phyloP scores from a whole-genome alignment of 1,284 basidiomycete species.

The Sparassis latifolia region DNA sequence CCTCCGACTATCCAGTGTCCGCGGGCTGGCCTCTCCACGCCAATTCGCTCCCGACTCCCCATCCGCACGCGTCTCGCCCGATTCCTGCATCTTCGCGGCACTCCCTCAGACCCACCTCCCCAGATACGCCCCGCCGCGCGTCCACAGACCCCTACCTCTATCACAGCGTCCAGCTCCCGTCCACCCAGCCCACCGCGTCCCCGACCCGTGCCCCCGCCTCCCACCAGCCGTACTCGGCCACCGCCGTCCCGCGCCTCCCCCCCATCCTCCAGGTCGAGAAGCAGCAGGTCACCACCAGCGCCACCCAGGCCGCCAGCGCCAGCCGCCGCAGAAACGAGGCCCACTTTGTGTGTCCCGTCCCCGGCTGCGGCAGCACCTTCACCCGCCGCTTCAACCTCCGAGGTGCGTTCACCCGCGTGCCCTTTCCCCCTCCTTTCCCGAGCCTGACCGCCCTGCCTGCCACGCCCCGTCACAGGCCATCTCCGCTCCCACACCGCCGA shows the following conservation, averaged over 20 bases:
- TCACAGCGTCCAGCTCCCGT: too few relatives aligned
- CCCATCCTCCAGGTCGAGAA: conserved; percentile 85
- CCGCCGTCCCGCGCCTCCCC: conserved; percentile 59
- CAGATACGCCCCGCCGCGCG: conserved; percentile 9
- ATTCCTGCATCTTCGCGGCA: conserved; percentile 13
- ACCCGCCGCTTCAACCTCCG: conserved; percentile 80
- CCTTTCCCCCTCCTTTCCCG: background rate
- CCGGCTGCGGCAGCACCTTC: conserved; percentile 93
- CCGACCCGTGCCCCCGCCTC: background rate
- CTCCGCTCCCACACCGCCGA: conserved; percentile 95
- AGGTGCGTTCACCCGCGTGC: conserved; percentile 41
- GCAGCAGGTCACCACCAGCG: conserved; percentile 89
- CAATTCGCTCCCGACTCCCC: too few relatives aligned
- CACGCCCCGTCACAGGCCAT: conserved; percentile 54
- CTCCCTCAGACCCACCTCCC: conserved; percentile 13
- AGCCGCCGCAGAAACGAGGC: conserved; percentile 87
- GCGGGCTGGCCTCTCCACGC: too few relatives aligned
- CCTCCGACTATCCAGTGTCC: too few relatives aligned
- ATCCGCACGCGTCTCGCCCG: too few relatives aligned
- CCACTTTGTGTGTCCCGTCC: conserved; percentile 88
- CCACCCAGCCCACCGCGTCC: background rate
- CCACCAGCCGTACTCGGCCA: conserved; percentile 7
- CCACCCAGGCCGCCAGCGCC: conserved; percentile 90
- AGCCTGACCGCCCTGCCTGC: background rate
- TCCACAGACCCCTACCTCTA: too few relatives aligned